Conservation (phyloP, 2,329 filamentous ascomycete genomes). For the Tolypocladium guangdongense region DNA sequence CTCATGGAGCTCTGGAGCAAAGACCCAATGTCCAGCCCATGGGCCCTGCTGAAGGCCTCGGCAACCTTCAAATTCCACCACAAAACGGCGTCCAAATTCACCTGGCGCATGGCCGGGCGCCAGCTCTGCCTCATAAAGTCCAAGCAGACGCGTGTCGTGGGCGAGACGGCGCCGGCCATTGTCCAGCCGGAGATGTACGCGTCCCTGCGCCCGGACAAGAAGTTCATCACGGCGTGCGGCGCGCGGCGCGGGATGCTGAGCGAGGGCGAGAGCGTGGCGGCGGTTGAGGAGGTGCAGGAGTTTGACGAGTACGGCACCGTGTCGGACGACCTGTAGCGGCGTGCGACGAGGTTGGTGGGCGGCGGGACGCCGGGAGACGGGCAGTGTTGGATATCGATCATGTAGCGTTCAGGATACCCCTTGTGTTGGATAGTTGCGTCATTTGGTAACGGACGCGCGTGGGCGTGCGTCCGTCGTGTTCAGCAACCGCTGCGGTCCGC, state of each 20-base stretch:
- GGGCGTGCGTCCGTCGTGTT: too few species aligned
- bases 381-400: not conserved
- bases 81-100: slow-evolving; percentile 16
- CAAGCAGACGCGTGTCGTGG: slow-evolving; percentile 3
- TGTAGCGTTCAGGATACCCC: not conserved
- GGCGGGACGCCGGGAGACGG: too few species aligned
- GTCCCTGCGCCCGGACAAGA: slow-evolving; percentile 24
- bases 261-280: slow-evolving; percentile 12
- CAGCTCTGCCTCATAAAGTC: slow-evolving; percentile 40
- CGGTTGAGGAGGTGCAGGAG: slow-evolving; percentile 15
- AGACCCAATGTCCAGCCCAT: slow-evolving; percentile 22
- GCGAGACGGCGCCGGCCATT: slow-evolving; percentile 12
- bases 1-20: slow-evolving; percentile 16
- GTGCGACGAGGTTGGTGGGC: not conserved
- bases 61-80: slow-evolving; percentile 31
- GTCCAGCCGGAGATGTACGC: slow-evolving; percentile 26
- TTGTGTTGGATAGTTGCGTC: not conserved
- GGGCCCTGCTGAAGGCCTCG: slow-evolving; percentile 41
- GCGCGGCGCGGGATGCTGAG: slow-evolving; percentile 8
- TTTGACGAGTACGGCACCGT: slow-evolving; percentile 15
- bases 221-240: slow-evolving; percentile 11
- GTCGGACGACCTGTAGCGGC: not conserved
- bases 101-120: slow-evolving; percentile 36
- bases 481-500: too few species aligned
- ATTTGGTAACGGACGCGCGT: too few species aligned